Evolutionary conservation across 106 monocot genomes (phyloP).

Genomic region (Dendrobium huoshanense): DNA sequence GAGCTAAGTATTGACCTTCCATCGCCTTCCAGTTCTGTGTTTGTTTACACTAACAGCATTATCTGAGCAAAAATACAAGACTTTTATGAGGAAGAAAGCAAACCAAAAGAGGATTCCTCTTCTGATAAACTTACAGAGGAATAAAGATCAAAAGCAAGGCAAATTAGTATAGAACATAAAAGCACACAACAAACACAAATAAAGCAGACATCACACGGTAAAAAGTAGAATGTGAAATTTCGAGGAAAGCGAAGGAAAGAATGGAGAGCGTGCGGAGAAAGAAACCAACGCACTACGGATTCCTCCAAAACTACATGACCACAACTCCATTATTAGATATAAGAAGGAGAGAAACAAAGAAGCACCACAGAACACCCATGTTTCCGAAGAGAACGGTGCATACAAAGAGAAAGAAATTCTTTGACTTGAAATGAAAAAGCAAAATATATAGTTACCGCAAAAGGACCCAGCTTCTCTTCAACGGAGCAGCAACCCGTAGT

Average conservation of each 20-base stretch:
- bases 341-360: background rate
- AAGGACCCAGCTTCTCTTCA: background rate
- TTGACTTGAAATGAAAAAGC: background rate
- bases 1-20: background rate
- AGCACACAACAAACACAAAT: background rate
- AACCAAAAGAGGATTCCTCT: constrained; percentile 7
- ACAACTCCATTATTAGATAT: background rate
- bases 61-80: background rate
- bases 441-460: background rate
- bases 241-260: constrained; percentile 12
- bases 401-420: background rate
- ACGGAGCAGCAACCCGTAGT: background rate
- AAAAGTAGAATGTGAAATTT: constrained; percentile 20
- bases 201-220: constrained; percentile 7
- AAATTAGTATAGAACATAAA: constrained; percentile 1
- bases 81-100: constrained; percentile 5
- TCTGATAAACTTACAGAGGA: constrained; percentile 6
- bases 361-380: background rate
- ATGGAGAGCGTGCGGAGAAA: constrained; percentile 13
- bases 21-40: background rate
- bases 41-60: background rate
- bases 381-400: background rate
- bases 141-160: constrained; percentile 12
- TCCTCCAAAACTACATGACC: background rate
- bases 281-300: constrained; percentile 1